Evolutionary conservation across 371 early-diverging fungal genomes (phyloP).

Genomic region (Cokeromyces recurvatus): DNA sequence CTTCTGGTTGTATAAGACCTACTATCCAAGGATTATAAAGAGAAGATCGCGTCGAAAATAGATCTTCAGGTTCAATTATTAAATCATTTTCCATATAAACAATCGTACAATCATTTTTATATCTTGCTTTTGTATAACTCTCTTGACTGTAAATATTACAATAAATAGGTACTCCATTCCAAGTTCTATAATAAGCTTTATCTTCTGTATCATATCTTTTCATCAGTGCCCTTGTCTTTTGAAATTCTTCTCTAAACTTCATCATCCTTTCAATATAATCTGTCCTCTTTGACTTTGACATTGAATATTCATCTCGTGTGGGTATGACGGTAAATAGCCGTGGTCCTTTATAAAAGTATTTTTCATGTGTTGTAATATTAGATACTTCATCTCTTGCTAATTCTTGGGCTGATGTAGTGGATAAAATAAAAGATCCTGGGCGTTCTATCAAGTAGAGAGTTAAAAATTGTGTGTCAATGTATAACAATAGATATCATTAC

Average conservation of each 20-base stretch:
- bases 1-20: conserved; percentile 35
- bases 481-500: conserved; percentile 8
- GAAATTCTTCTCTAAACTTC: conserved; percentile 16
- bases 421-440: conserved; percentile 30
- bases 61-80: conserved; percentile 1
- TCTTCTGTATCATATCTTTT: conserved; percentile 20
- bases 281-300: not conserved
- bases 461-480: not conserved
- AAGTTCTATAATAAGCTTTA: conserved; percentile 17
- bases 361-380: conserved; percentile 25
- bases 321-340: conserved; percentile 24
- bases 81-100: conserved; percentile 35
- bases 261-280: conserved; percentile 3
- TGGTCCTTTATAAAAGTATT: conserved; percentile 32
- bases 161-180: conserved; percentile 20
- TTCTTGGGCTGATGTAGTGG: conserved; percentile 13
- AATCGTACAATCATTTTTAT: conserved; percentile 33
- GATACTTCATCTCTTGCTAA: conserved; percentile 6
- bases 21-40: conserved; percentile 31
- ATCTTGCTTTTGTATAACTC: conserved; percentile 21
- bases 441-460: no score
- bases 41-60: conserved; percentile 1
- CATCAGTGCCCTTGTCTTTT: conserved; percentile 25
- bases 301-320: not conserved
- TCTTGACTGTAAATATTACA: conserved; percentile 19